Evolutionary conservation across 257 asterid species (phyloP).

Genomic region (Henckelia pumila): DNA sequence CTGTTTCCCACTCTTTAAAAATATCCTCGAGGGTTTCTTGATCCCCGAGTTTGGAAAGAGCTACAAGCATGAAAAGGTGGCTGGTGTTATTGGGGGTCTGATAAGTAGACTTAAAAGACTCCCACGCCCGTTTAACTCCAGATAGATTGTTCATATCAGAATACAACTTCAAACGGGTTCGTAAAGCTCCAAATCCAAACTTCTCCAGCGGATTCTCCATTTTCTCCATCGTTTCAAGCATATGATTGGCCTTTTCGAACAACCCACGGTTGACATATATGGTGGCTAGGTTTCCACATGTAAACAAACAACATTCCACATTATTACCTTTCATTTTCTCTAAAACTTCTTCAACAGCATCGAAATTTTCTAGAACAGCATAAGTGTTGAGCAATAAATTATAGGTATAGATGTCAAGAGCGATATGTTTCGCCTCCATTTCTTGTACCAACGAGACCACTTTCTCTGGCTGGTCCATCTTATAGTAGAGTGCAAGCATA

Average conservation of each 20-base stretch:
- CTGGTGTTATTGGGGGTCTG: conserved; percentile 33
- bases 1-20: conserved; percentile 61
- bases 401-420: conserved; percentile 43
- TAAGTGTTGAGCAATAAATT: conserved; percentile 56
- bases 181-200: conserved; percentile 30
- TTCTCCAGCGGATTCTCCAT: conserved; percentile 23
- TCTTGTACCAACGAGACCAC: conserved; percentile 47
- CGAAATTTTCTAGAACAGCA: conserved; percentile 43
- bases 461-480: conserved; percentile 41
- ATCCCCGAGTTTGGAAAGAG: conserved; percentile 49
- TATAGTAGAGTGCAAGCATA: conserved; percentile 43
- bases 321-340: conserved; percentile 58
- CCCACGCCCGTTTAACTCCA: conserved; percentile 56
- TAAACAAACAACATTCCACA: conserved; percentile 42
- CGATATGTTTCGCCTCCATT: conserved; percentile 57
- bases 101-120: conserved; percentile 32
- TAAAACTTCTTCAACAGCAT: conserved; percentile 48
- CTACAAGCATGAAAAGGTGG: conserved; percentile 44
- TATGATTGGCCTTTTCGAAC: conserved; percentile 41
- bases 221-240: conserved; percentile 49
- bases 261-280: conserved; percentile 46
- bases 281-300: conserved; percentile 62
- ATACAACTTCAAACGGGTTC: conserved; percentile 46
- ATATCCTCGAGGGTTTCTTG: conserved; percentile 46
- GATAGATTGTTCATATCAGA: conserved; percentile 46